Conservation (phyloP, 139 green algal genomes). For the Microglena sp. region DNA sequence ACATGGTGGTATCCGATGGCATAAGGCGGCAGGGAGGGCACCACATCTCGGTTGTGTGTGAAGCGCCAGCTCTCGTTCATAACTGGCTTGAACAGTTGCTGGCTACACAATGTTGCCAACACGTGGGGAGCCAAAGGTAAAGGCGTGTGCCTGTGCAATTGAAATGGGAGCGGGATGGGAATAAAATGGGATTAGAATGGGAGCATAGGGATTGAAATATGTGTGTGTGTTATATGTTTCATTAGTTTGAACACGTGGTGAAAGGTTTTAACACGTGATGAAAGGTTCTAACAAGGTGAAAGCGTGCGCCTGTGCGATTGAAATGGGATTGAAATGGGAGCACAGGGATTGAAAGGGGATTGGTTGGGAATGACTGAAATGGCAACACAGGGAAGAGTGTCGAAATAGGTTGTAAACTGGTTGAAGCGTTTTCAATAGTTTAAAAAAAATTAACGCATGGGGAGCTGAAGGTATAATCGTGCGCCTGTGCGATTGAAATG, state of each 20-base stretch:
- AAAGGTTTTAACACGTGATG: no score
- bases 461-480: conserved; percentile 67
- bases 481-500: background rate
- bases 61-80: conserved; percentile 55
- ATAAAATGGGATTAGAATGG: background rate
- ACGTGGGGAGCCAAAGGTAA: conserved; percentile 68
- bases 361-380: no score
- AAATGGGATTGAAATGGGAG: background rate
- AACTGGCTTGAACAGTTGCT: conserved; percentile 13
- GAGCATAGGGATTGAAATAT: no score
- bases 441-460: no score
- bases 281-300: no score
- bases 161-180: background rate
- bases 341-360: no score
- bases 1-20: conserved; percentile 68
- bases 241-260: no score
- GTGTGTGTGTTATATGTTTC: no score
- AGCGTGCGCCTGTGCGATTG: conserved; percentile 5
- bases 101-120: background rate
- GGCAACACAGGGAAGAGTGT: no score
- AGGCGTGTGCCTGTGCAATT: conserved; percentile 14
- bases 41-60: conserved; percentile 85
- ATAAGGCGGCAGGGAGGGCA: conserved; percentile 65
- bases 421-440: no score
- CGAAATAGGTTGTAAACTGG: no score